Evolutionary conservation across 129 eudicot genomes (phyloP), one percentile per base, ranked within the genome.

Genomic region (Flaveria ramosissima): DNA sequence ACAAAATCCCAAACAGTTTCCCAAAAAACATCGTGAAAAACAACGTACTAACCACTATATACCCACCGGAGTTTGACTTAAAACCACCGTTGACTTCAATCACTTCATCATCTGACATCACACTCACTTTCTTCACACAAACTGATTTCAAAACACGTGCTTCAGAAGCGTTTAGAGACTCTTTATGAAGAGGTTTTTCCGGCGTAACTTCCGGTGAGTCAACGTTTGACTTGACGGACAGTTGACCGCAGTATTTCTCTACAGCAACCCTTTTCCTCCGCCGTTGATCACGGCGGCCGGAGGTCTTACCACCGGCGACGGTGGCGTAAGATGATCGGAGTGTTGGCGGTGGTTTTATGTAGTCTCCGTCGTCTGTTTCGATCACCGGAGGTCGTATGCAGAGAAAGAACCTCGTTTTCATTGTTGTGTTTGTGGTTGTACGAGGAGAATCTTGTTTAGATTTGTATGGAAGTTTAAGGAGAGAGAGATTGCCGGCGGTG

Each of bases 21-120:
- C 89, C 89, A 46, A 83, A 75, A 41, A 82, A 82, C 23, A 85
- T 78, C 3, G 86, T 85, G 69, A 76, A 70, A 41, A 80, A 39
- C 16, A 82, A 65, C 59, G 73, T 78, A 68, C 73, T 82, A 11
- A 55, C 66, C 74, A 85, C 46, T 1, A 85, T 15, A 76, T 45
- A 50, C 48, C 61, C 60, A 55, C 79, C 86, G 1, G 72, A 66
- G 62, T 78, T 82, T 19, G 67, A 71, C 68, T 74, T 20, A 26
- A 7, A 6, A 41, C 42, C 55, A 51, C 55, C 52, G 55, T 7
- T 82, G 75, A 63, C 57, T 77, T 77, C 19, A 72, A 7, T 82
- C 71, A 63, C 57, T 77, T 77, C 19, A 72, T 14, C 41, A 7
- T 51, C 68, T 46, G 70, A 26, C 11, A 39, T 61, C 61, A 12